phyloP scores from a whole-genome alignment of 441 rosid genomes.

The Erodium texanum region DNA sequence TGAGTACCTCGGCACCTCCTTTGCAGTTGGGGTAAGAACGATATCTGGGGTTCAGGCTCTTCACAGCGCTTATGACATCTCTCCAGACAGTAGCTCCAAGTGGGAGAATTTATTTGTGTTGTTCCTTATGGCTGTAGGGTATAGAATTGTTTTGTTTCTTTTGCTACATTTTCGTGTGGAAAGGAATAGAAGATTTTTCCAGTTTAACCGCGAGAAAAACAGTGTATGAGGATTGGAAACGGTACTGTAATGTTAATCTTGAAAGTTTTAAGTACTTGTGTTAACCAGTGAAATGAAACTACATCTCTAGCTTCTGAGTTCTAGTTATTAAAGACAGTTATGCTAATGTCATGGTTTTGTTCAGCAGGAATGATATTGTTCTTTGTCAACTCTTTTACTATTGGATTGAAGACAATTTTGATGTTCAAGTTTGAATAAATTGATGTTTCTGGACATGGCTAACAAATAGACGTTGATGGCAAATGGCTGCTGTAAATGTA shows the following conservation, averaged over 20 bases:
- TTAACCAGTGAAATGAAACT: too few relatives aligned
- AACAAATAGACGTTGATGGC: too few relatives aligned
- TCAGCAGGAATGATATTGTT: too few relatives aligned
- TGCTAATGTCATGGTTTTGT: too few relatives aligned
- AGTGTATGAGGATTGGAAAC: conserved; percentile 38
- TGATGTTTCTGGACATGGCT: too few relatives aligned
- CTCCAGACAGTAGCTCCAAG: conserved; percentile 58
- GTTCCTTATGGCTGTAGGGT: conserved; percentile 68
- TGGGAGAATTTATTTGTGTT: conserved; percentile 80
- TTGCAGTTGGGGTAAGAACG: conserved; percentile 84
- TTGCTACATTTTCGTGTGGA: conserved; percentile 55
- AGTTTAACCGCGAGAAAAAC: conserved; percentile 35
- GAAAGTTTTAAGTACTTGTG: too few relatives aligned
- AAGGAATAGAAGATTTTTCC: conserved; percentile 36
- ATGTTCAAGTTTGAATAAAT: too few relatives aligned
- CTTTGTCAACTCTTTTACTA: too few relatives aligned
- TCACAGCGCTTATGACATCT: conserved; percentile 61
- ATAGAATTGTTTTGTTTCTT: conserved; percentile 54
- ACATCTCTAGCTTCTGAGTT: too few relatives aligned
- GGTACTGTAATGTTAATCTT: not conserved
- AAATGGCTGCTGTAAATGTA: too few relatives aligned
- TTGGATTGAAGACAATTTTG: too few relatives aligned
- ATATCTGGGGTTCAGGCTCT: conserved; percentile 82
- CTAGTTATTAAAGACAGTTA: too few relatives aligned
- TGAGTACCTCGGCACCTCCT: conserved; percentile 73